Conservation (phyloP, 2,329 filamentous ascomycete species). For the Podosphaera aphanis region DNA sequence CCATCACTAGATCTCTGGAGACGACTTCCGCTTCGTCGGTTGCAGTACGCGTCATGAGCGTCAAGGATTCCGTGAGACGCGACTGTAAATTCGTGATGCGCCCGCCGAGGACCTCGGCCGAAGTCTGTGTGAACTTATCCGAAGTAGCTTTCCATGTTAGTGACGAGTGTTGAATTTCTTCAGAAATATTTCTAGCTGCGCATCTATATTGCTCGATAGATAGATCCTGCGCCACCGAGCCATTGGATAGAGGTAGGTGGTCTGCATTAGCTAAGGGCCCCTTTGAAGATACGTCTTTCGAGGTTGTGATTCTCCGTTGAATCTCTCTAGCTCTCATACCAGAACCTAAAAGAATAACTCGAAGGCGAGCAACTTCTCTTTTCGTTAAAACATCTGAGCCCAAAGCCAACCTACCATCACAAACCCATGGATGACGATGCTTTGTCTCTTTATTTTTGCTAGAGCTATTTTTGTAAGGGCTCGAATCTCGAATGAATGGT, state of each 20-base stretch:
- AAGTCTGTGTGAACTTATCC: slow-evolving; percentile 30
- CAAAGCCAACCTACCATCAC: slow-evolving; percentile 19
- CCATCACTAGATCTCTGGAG: slow-evolving; percentile 49
- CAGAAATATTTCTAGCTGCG: slow-evolving; percentile 26
- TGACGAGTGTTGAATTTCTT: slow-evolving; percentile 23
- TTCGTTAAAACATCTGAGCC: slow-evolving; percentile 27
- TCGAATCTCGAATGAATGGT: slow-evolving; percentile 23
- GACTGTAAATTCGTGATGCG: slow-evolving; percentile 22
- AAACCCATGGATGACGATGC: slow-evolving; percentile 26
- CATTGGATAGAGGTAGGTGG: slow-evolving; percentile 8
- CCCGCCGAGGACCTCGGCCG: slow-evolving; percentile 26
- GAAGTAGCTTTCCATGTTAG: slow-evolving; percentile 30
- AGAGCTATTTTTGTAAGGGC: slow-evolving; percentile 18
- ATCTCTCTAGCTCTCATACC: slow-evolving; percentile 83
- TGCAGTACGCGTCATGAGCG: slow-evolving; percentile 37
- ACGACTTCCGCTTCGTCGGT: slow-evolving; percentile 64
- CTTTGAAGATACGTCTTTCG: slow-evolving; percentile 7
- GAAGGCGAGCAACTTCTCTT: slow-evolving; percentile 60
- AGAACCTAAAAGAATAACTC: slow-evolving; percentile 53
- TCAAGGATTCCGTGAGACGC: slow-evolving; percentile 21
- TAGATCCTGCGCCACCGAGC: slow-evolving; percentile 4
- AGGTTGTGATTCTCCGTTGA: slow-evolving; percentile 23
- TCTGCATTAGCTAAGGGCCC: slow-evolving; percentile 7
- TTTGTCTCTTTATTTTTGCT: slow-evolving; percentile 8
- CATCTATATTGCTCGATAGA: slow-evolving; percentile 19